Evolutionary conservation across 2,329 filamentous ascomycete genomes (phyloP).

Genomic region (Thelonectria olida): DNA sequence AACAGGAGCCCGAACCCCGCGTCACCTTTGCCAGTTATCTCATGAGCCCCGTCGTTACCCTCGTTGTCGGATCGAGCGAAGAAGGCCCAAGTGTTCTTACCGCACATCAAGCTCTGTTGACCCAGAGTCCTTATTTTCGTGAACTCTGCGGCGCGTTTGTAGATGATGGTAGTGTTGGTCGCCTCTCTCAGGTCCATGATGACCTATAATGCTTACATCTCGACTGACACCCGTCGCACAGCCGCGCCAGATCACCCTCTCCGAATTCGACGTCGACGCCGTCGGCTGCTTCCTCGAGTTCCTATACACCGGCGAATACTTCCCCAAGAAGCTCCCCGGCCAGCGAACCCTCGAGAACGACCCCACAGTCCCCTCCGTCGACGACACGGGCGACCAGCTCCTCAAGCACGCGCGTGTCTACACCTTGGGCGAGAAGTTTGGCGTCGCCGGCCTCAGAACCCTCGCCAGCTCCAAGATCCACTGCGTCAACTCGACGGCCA

Average conservation of each 20-base stretch:
- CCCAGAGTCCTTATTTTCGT: constrained; percentile 78
- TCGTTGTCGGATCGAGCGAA: constrained; percentile 71
- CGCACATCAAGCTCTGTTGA: constrained; percentile 82
- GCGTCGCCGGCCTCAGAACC: constrained; percentile 72
- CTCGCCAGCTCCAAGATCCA: constrained; percentile 92
- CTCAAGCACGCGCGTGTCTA: constrained; percentile 91
- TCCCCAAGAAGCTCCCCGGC: constrained; percentile 72
- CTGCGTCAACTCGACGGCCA: constrained; percentile 85
- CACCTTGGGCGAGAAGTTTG: constrained; percentile 84
- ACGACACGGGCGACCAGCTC: constrained; percentile 83
- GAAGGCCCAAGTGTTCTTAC: constrained; percentile 73
- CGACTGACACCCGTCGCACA: constrained; percentile 24
- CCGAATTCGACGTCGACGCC: constrained; percentile 46
- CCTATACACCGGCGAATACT: constrained; percentile 65
- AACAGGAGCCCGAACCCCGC: constrained; percentile 45
- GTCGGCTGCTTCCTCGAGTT: constrained; percentile 53
- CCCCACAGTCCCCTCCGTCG: constrained; percentile 69
- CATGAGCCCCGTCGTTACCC: constrained; percentile 73
- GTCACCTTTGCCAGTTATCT: constrained; percentile 67
- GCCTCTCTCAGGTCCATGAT: not conserved
- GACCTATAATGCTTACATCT: not conserved
- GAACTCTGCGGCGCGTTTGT: constrained; percentile 69
- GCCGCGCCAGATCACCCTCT: constrained; percentile 75
- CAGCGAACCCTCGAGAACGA: constrained; percentile 76
- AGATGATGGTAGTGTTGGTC: constrained; percentile 68